Evolutionary conservation across 2,329 filamentous ascomycete species (phyloP).

Genomic region (Basipetospora chlamydospora): DNA sequence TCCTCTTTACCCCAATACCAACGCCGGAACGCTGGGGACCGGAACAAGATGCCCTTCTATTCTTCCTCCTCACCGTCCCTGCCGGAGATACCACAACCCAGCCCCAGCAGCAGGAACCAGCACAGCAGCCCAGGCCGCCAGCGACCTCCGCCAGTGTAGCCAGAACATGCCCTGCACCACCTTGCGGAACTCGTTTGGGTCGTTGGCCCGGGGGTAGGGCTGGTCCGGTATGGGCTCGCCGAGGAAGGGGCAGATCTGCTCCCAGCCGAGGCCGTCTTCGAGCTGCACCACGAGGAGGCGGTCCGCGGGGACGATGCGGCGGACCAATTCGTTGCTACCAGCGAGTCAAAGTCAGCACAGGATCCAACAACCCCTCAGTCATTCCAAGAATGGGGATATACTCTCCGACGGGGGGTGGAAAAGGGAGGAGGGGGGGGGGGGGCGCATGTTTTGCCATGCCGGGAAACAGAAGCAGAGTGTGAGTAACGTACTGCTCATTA

Average conservation of each 20-base stretch:
- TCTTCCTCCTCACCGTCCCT: too few relatives aligned
- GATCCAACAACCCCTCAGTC: too few relatives aligned
- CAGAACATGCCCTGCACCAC: constrained; percentile 5
- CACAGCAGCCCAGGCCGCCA: background rate
- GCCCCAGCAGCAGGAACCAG: background rate
- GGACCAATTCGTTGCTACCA: constrained; percentile 13
- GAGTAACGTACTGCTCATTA: constrained; percentile 1
- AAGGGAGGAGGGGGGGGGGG: too few relatives aligned
- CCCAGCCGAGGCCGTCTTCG: constrained; percentile 21
- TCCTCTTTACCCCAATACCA: too few relatives aligned
- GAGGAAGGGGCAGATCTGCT: constrained; percentile 20
- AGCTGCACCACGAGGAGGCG: constrained; percentile 16
- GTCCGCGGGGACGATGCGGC: constrained; percentile 13
- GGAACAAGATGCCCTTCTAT: too few relatives aligned
- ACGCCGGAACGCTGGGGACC: too few relatives aligned
- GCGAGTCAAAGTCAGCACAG: too few relatives aligned
- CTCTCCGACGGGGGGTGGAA: too few relatives aligned
- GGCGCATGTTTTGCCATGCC: too few relatives aligned
- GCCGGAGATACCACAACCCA: constrained; percentile 3
- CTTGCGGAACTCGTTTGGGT: constrained; percentile 14
- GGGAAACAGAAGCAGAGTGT: too few relatives aligned
- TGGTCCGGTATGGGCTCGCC: constrained; percentile 15
- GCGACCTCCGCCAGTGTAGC: background rate
- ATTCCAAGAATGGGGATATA: too few relatives aligned
- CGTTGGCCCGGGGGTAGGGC: constrained; percentile 17